Evolutionary conservation across 495 filamentous ascomycete species (phyloP), one percentile per base, ranked within the genome.

Genomic region (Geoglossum glabrum): DNA sequence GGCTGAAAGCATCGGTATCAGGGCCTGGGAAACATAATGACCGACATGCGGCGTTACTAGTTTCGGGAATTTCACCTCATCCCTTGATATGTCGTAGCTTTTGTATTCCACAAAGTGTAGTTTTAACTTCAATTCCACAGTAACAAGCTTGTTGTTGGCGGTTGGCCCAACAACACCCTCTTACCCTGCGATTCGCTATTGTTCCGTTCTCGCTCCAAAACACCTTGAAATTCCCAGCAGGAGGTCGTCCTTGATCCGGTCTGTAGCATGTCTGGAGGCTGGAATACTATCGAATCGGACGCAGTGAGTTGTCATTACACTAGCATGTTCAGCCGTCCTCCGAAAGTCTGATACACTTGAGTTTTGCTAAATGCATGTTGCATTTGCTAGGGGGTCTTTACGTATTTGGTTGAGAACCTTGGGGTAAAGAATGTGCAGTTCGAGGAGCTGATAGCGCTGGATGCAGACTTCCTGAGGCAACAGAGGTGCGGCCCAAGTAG

Each of bases 351-450:
- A 34, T 34, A 34, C 31, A 11, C 27, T 26, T 49, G 49, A 51
- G 11, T 55, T 50, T 33, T n/a, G 43, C 47, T 59, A 30, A 25
- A 43, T 15, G 15, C 33, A 26, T 31, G 10, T 31, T 46, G 26
- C 45, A 60, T 64, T 54, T 60, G 31, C 55, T 21, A 95, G 90
- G 92, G 92, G 65, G 87, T 99, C 63, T 99, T 99, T 72, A 99
- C 93, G 59, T 93, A 86, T 65, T 79, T 99, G 50, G 77, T 88
- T 63, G 85, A 95, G 63, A 87, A 86, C 61, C 83, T 99, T 45
- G 92, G 93, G 36, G 89, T 90, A 34, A 83, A 87, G 66, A 81
- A 87, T 66, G 86, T 96, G 7, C 92, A 99, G 70, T 97, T 96
- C 70, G 93, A 97, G 71, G 92, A 99, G 71, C 81, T 99, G 59